These are phyloP conservation scores for Fusarium anthophilum DNA, from an alignment of 2,329 filamentous ascomycete genomes.

Conservation along the genomic window DNA sequence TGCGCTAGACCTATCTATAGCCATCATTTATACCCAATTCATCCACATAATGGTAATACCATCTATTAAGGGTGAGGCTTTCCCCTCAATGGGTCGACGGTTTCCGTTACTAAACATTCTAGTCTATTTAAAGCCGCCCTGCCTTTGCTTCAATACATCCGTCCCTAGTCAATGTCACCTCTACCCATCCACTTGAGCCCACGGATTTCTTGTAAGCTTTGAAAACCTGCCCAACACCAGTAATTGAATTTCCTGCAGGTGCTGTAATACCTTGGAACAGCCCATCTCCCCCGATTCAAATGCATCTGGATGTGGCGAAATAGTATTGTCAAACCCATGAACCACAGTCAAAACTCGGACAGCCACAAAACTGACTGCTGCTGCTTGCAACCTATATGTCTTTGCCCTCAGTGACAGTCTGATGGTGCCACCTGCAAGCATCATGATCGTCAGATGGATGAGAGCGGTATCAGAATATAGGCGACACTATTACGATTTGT, in stretches of 20 bases:
- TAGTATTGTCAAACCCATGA: not conserved
- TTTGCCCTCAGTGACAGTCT: too few species aligned
- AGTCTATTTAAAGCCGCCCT: not conserved
- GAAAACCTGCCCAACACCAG: fast-evolving
- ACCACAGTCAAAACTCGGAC: not conserved
- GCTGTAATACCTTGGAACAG: fast-evolving
- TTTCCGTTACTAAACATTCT: not conserved
- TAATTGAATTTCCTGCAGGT: not conserved
- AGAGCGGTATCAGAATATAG: too few species aligned
- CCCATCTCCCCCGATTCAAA: too few species aligned
- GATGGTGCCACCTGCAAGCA: too few species aligned
- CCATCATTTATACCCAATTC: not conserved
- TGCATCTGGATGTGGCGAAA: too few species aligned
- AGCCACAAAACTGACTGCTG: too few species aligned
- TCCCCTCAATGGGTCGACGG: not conserved
- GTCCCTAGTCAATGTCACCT: too few species aligned
- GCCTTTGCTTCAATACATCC: not conserved
- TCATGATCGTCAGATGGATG: too few species aligned
- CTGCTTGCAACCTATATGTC: too few species aligned
- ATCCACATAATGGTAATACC: not conserved
- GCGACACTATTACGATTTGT: too few species aligned
- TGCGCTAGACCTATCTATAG: not conserved
- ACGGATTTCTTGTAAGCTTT: not conserved
- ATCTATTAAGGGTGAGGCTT: too few species aligned
- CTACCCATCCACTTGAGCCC: not conserved